phyloP scores from a whole-genome alignment of 331 rosid genomes.

The Spiraea crenata region DNA sequence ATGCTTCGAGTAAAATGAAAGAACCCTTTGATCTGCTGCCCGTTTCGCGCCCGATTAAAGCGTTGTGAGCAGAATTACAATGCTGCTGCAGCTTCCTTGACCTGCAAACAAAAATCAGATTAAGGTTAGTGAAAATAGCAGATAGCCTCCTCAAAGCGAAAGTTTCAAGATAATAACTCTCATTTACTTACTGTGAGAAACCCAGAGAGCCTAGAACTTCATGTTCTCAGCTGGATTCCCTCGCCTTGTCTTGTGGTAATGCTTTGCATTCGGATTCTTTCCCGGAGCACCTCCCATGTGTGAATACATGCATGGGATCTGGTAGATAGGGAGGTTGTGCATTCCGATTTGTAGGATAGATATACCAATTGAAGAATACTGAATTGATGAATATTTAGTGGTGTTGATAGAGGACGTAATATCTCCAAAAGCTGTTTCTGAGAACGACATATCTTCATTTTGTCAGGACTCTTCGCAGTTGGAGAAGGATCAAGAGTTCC shows the following conservation, averaged over 20 bases:
- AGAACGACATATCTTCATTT: not conserved
- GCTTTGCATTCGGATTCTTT: slow-evolving; percentile 10
- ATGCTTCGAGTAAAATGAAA: too few species aligned
- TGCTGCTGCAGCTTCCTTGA: too few species aligned
- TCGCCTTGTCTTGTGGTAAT: slow-evolving; percentile 3
- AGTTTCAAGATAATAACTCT: too few species aligned
- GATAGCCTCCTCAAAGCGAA: too few species aligned
- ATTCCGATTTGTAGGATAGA: not conserved
- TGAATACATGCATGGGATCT: not conserved
- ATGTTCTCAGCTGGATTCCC: not conserved
- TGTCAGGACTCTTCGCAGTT: not conserved
- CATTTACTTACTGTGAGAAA: not conserved
- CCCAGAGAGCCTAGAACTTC: not conserved
- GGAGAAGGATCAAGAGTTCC: not conserved
- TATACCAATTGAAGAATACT: not conserved
- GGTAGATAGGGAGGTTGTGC: not conserved
- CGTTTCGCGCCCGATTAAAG: too few species aligned
- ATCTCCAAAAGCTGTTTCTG: not conserved
- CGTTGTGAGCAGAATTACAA: too few species aligned
- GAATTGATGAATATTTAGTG: not conserved
- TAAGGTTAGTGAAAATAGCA: too few species aligned
- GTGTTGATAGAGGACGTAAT: not conserved
- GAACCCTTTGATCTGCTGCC: too few species aligned
- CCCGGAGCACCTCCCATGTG: slow-evolving; percentile 2
- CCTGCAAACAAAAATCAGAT: too few species aligned